Percentiles rank a stretch among this genome's conserved stretches.
Conservation (phyloP, 768 basidiomycete genomes). For the Rubroboletus satanas region DNA sequence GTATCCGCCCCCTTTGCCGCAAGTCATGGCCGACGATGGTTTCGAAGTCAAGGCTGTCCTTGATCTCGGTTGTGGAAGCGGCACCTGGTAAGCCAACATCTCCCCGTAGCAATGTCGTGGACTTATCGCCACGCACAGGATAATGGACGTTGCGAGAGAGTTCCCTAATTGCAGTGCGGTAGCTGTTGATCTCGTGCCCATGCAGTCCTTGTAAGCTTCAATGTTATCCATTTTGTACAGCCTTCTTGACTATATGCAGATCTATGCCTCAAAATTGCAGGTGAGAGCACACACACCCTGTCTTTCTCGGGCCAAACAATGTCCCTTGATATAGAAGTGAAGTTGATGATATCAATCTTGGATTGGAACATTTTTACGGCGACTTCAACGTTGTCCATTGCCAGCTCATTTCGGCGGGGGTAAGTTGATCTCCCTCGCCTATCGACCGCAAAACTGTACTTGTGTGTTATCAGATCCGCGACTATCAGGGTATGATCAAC, state of each 20-base stretch:
- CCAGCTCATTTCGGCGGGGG: slow-evolving; percentile 69
- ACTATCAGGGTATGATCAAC: slow-evolving; percentile 60
- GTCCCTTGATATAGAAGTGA: slow-evolving; percentile 53
- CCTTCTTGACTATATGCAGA: slow-evolving; percentile 34
- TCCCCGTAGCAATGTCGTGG: neutral
- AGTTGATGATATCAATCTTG: slow-evolving; percentile 81
- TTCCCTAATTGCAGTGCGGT: slow-evolving; percentile 67
- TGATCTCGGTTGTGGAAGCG: slow-evolving; percentile 79
- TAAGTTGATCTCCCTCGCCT: slow-evolving; percentile 36
- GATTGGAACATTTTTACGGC: slow-evolving; percentile 76
- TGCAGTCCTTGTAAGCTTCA: slow-evolving; percentile 61
- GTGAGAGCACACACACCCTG: slow-evolving; percentile 32
- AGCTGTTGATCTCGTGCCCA: slow-evolving; percentile 77
- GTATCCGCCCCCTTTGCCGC: slow-evolving; percentile 55
- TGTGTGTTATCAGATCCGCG: slow-evolving; percentile 50
- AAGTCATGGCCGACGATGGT: slow-evolving; percentile 57
- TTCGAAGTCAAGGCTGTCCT: slow-evolving; percentile 60
- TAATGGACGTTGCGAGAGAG: slow-evolving; percentile 68
- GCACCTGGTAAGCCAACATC: slow-evolving; percentile 53
- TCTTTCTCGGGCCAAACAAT: slow-evolving; percentile 3
- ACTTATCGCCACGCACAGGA: slow-evolving; percentile 45
- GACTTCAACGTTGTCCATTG: slow-evolving; percentile 75
- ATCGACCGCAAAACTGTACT: slow-evolving; percentile 14
- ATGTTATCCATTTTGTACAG: slow-evolving; percentile 8
- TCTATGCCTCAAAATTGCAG: slow-evolving; percentile 69